These are phyloP conservation scores for Fusarium scirpi DNA, from an alignment of 2,329 filamentous ascomycete genomes.

Conservation along the genomic window DNA sequence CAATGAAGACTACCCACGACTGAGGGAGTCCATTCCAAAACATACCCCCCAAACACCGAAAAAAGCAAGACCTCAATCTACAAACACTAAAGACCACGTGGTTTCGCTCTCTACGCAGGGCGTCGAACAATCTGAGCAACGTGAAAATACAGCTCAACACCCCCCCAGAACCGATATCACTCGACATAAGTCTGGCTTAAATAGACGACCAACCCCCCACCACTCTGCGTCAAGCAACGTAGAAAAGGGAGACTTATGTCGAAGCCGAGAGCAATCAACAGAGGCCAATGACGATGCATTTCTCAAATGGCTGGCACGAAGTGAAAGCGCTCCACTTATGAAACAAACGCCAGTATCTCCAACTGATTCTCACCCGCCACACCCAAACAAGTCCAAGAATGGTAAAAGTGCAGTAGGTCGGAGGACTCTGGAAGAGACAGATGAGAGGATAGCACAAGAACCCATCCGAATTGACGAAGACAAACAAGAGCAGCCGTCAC, in stretches of 20 bases:
- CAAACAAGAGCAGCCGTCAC: not conserved
- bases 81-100: not conserved
- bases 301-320: constrained; percentile 23
- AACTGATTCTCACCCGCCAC: not conserved
- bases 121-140: not conserved
- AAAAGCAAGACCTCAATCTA: not conserved
- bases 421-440: not conserved
- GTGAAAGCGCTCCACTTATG: not conserved
- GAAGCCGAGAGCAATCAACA: not conserved
- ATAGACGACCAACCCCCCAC: not conserved
- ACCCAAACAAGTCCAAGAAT: not conserved
- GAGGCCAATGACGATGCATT: constrained; percentile 24
- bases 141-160: not conserved
- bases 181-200: not conserved
- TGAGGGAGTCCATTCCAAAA: not conserved
- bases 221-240: not conserved
- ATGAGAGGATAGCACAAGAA: not conserved
- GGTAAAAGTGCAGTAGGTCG: not conserved
- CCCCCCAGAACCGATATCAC: not conserved
- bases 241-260: not conserved
- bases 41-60: not conserved
- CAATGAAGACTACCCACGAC: not conserved
- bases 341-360: not conserved
- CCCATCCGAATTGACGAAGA: not conserved
- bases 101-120: constrained; percentile 9